These are phyloP conservation scores for Penicillium sp. DNA, from an alignment of 2,329 filamentous ascomycete species.

Conservation along the genomic window DNA sequence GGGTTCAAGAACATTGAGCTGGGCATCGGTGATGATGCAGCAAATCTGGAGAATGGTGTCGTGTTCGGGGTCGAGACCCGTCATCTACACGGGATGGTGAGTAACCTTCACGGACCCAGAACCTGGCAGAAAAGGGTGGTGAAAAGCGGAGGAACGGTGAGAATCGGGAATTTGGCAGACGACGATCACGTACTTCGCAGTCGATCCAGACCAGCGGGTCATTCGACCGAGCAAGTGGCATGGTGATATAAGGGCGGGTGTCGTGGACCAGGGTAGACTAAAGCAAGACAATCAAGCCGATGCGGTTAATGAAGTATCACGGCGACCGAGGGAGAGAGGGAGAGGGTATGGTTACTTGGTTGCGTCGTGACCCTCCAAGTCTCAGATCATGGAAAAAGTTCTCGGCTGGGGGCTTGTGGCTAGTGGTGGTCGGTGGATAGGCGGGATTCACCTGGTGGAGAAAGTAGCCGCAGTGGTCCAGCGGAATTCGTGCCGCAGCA, in stretches of 20 bases:
- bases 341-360: too few relatives aligned
- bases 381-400: background rate
- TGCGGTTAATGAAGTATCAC: background rate
- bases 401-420: background rate
- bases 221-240: constrained; percentile 46
- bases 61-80: constrained; percentile 67
- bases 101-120: too few relatives aligned
- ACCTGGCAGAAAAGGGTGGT: too few relatives aligned
- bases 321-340: too few relatives aligned
- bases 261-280: background rate
- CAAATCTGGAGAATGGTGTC: constrained; percentile 89
- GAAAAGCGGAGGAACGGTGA: too few relatives aligned
- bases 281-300: background rate
- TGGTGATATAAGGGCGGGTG: constrained; percentile 16
- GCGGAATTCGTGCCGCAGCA: constrained; percentile 1
- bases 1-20: constrained; percentile 69
- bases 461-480: constrained; percentile 17
- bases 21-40: constrained; percentile 79
- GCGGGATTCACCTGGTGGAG: constrained; percentile 21
- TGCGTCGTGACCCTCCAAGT: too few relatives aligned
- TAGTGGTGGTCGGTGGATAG: constrained; percentile 1
- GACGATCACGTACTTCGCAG: constrained; percentile 51
- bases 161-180: background rate
- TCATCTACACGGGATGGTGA: constrained; percentile 62
- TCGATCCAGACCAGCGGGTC: constrained; percentile 83